These are phyloP conservation scores for Hypomontagnella monticulosa DNA, from an alignment of 495 filamentous ascomycete genomes.

Conservation along the genomic window DNA sequence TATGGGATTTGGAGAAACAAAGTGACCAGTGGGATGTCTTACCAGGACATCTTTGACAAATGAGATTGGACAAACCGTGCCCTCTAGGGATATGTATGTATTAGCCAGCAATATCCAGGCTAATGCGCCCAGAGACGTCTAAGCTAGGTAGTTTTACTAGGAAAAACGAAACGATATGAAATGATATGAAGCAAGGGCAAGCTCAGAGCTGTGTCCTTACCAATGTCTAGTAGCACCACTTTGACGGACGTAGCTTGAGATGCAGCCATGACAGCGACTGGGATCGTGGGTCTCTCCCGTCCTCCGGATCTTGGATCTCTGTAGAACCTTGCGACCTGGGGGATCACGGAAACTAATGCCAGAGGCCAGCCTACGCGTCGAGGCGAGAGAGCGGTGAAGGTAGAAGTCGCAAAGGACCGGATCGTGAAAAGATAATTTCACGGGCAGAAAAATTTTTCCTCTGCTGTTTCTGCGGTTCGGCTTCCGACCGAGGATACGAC, in stretches of 20 bases:
- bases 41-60: conserved; percentile 78
- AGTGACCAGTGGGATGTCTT: conserved; percentile 48
- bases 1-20: conserved; percentile 29
- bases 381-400: conserved; percentile 39
- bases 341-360: conserved; percentile 31
- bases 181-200: conserved; percentile 33
- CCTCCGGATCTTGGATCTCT: conserved; percentile 32
- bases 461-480: conserved; percentile 1
- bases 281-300: conserved; percentile 30
- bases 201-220: conserved; percentile 48
- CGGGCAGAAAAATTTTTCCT: conserved; percentile 35
- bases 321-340: conserved; percentile 29
- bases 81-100: conserved; percentile 63
- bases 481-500: conserved; percentile 34
- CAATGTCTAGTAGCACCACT: conserved; percentile 61
- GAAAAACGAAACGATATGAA: conserved; percentile 26
- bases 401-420: conserved; percentile 15
- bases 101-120: conserved; percentile 52
- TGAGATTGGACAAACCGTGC: conserved; percentile 74
- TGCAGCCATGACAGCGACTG: conserved; percentile 39
- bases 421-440: conserved; percentile 32
- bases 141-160: conserved; percentile 27
- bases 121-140: conserved; percentile 42
- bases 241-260: conserved; percentile 46
- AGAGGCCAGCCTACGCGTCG: conserved; percentile 34